Evolutionary conservation across 768 basidiomycete species (phyloP).

Genomic region (Panaeolus cyanescens): DNA sequence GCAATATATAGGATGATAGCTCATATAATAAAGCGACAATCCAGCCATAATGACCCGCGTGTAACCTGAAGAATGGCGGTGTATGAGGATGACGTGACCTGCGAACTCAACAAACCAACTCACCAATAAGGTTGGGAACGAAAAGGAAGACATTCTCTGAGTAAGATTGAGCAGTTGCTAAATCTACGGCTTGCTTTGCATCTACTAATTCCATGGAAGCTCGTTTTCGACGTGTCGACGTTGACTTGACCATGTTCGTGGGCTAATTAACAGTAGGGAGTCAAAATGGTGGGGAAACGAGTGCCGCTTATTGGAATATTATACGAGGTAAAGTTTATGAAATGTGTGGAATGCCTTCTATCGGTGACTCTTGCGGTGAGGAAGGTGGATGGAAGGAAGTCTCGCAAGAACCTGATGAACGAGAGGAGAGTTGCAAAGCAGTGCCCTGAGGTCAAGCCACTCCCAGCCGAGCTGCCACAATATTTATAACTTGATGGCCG

Average conservation of each 20-base stretch:
- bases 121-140: constrained; percentile 94
- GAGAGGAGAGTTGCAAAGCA: not conserved
- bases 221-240: constrained; percentile 43
- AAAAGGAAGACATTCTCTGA: constrained; percentile 98
- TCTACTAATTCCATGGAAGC: constrained; percentile 72
- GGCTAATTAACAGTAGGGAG: constrained; percentile 10
- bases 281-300: constrained; percentile 6
- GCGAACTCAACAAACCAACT: constrained; percentile 25
- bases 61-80: constrained; percentile 61
- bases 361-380: not conserved
- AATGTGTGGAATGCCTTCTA: not conserved
- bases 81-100: constrained; percentile 13
- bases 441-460: not conserved
- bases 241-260: constrained; percentile 31
- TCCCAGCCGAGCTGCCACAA: not conserved
- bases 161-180: constrained; percentile 83
- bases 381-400: not conserved
- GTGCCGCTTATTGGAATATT: not conserved
- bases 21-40: constrained; percentile 90
- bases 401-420: not conserved
- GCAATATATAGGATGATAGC: constrained; percentile 90
- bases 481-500: not conserved
- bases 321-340: constrained; percentile 2
- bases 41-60: constrained; percentile 89
- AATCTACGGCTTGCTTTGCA: constrained; percentile 83